Conservation (phyloP, 306 rosid genomes). For the Hippophae gyantsensis region DNA sequence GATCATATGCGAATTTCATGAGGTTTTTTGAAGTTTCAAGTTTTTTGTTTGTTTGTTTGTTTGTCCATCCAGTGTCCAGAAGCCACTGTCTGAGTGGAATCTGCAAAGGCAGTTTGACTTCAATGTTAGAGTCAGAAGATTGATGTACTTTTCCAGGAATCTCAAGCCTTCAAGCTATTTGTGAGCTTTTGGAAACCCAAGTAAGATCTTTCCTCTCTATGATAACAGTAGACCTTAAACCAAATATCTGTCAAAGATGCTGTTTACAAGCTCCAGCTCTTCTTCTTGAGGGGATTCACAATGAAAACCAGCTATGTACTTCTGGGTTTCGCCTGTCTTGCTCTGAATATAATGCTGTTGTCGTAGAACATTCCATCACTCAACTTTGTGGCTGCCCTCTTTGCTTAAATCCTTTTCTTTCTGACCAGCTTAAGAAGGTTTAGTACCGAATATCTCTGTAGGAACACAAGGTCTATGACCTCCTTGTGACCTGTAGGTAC, state of each 20-base stretch:
- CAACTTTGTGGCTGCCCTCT: conserved; percentile 58
- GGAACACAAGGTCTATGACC: conserved; percentile 80
- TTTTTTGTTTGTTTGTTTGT: too few relatives aligned
- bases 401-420: conserved; percentile 34
- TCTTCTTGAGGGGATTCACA: conserved; percentile 54
- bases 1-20: too few relatives aligned
- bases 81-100: too few relatives aligned
- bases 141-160: too few relatives aligned
- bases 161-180: too few relatives aligned
- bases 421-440: conserved; percentile 52
- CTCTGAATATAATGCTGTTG: conserved; percentile 72
- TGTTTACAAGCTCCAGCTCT: conserved; percentile 53
- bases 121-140: too few relatives aligned
- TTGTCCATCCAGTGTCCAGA: too few relatives aligned
- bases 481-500: conserved; percentile 57
- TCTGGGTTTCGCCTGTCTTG: conserved; percentile 70
- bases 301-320: conserved; percentile 57
- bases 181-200: too few relatives aligned
- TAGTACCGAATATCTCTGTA: conserved; percentile 61
- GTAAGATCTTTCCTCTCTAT: neutral
- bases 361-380: conserved; percentile 64
- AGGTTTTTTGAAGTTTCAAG: too few relatives aligned
- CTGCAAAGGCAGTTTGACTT: too few relatives aligned
- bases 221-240: conserved; percentile 40
- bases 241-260: conserved; percentile 40